Evolutionary conservation across 2,329 filamentous ascomycete species (phyloP).

Genomic region (Knoxdaviesia proteae): DNA sequence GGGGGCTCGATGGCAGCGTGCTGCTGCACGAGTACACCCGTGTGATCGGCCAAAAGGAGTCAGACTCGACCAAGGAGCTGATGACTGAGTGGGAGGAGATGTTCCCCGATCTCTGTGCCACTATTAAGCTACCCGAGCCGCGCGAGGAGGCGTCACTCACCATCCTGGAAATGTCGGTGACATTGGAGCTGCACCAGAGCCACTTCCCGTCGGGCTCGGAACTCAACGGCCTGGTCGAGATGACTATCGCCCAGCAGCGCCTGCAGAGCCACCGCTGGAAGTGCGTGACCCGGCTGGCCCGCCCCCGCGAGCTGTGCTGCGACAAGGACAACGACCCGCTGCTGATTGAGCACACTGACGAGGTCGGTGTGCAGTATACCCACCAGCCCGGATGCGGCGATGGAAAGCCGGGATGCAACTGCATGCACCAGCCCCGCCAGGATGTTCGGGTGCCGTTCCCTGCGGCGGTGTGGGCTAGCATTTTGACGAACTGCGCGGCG

Average conservation of each 20-base stretch:
- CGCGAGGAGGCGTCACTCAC: conserved; percentile 31
- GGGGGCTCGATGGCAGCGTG: conserved; percentile 25
- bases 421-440: conserved; percentile 22
- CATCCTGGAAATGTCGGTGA: conserved; percentile 41
- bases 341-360: conserved; percentile 24
- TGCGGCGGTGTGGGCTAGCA: conserved; percentile 35
- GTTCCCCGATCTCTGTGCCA: conserved; percentile 33
- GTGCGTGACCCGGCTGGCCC: conserved; percentile 35
- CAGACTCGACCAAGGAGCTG: conserved; percentile 31
- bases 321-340: conserved; percentile 18
- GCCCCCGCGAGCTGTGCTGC: conserved; percentile 31
- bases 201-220: conserved; percentile 38
- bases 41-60: conserved; percentile 30
- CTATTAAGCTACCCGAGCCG: conserved; percentile 22
- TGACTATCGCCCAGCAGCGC: conserved; percentile 30
- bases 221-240: conserved; percentile 36
- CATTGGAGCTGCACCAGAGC: conserved; percentile 35
- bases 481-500: conserved; percentile 33
- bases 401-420: conserved; percentile 26
- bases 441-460: conserved; percentile 36
- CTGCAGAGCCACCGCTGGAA: conserved; percentile 38
- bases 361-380: conserved; percentile 24
- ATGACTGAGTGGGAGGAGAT: conserved; percentile 34
- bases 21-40: conserved; percentile 39
- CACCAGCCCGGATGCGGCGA: conserved; percentile 32